These are phyloP conservation scores for Oidiodendron maius DNA, from an alignment of 495 filamentous ascomycete species.

Conservation along the genomic window DNA sequence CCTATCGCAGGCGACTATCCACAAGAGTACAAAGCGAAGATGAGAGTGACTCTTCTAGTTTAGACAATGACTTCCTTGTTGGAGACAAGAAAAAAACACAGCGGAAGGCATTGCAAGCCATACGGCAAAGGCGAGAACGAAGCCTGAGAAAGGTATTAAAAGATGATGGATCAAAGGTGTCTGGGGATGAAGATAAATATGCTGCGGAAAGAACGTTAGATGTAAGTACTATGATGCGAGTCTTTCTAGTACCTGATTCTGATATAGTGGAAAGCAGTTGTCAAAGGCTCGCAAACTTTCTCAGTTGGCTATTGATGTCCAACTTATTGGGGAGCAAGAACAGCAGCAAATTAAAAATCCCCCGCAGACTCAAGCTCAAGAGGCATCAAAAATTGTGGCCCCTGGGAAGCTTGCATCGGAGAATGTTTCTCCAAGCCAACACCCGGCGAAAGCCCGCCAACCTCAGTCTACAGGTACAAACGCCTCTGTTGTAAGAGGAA, in stretches of 20 bases:
- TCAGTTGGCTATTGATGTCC: constrained; percentile 2
- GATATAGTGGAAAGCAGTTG: not conserved
- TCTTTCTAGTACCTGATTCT: no score
- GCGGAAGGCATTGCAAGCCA: not conserved
- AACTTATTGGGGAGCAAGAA: not conserved
- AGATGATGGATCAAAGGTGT: not conserved
- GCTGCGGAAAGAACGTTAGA: not conserved
- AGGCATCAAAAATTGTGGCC: no score
- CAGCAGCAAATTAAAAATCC: not conserved
- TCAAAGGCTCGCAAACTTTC: not conserved
- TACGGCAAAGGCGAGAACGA: not conserved
- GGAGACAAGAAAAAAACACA: not conserved
- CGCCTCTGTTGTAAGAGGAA: constrained; percentile 4
- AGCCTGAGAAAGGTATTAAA: no score
- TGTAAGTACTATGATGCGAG: not conserved
- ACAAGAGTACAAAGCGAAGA: not conserved
- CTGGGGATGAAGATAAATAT: not conserved
- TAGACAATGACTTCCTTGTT: not conserved
- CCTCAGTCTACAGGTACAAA: no score
- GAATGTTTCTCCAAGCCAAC: not conserved
- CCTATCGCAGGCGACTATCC: not conserved
- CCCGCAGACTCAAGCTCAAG: not conserved
- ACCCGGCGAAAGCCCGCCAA: no score
- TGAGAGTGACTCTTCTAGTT: not conserved
- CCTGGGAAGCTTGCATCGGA: not conserved